These are phyloP conservation scores for Papiliotrema terrestris DNA, from an alignment of 1,284 basidiomycete genomes.

Conservation along the genomic window DNA sequence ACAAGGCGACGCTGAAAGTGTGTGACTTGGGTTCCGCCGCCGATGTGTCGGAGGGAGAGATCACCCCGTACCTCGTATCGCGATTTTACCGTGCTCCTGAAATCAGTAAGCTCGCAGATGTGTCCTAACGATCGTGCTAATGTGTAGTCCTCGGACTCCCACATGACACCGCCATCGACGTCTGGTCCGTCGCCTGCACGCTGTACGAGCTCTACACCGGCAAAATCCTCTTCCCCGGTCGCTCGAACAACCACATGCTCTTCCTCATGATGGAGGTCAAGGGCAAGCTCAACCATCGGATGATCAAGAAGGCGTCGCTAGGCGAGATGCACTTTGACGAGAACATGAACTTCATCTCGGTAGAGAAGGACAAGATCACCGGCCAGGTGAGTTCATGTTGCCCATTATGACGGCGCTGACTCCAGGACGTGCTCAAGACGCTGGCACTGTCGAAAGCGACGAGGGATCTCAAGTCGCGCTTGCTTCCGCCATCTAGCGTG, in stretches of 20 bases:
- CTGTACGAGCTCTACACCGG: constrained; percentile 97
- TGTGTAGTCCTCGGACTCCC: constrained; percentile 84
- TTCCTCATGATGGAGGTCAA: constrained; percentile 95
- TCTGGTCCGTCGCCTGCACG: constrained; percentile 98
- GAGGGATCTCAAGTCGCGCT: constrained; percentile 71
- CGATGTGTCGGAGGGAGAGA: constrained; percentile 82
- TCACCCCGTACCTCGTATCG: constrained; percentile 96
- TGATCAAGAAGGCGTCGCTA: constrained; percentile 92
- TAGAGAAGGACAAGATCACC: constrained; percentile 78
- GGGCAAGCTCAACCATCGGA: constrained; percentile 86
- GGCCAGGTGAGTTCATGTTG: constrained; percentile 62
- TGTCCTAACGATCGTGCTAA: not conserved
- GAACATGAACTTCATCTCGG: constrained; percentile 57
- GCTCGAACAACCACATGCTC: constrained; percentile 97
- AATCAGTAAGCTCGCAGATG: constrained; percentile 68
- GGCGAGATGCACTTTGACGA: constrained; percentile 93
- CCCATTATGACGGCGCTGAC: constrained; percentile 5
- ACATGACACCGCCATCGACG: constrained; percentile 89
- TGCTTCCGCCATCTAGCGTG: constrained; percentile 73
- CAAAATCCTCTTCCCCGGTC: constrained; percentile 95
- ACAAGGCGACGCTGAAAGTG: constrained; percentile 88
- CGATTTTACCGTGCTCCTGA: constrained; percentile 98
- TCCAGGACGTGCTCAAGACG: constrained; percentile 72
- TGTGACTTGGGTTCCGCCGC: constrained; percentile 96
- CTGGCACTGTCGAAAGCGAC: constrained; percentile 80